Base-by-base conservation (phyloP, 2,329 filamentous ascomycete genomes). In the Cordyceps tenuipes region DNA sequence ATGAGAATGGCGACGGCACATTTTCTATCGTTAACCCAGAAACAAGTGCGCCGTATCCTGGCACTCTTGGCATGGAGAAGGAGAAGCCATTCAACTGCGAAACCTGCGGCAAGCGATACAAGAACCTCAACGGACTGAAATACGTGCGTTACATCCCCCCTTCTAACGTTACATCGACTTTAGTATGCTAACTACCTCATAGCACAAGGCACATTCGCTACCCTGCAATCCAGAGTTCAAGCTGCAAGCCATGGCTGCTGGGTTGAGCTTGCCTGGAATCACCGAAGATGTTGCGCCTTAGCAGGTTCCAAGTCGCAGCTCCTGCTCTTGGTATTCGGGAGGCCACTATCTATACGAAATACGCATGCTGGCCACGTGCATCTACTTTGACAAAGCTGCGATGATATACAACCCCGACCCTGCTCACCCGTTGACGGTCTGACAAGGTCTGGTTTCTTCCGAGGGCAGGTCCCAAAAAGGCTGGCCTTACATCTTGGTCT, bases 21-120 rank as follows among this genome's bases (percentile, higher is more conserved):
- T 97, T 96, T 71, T 97, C 93, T 0, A 99, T 99, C 66, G 93
- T 99, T 56, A 96, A 99, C 68, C 94, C 94, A 0, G 90, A 96
- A 70, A 97, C 94, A 0, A 94, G 90, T 31, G 84, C 91, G 1
- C 94, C 94, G 0, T 99, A 97, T 65, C 94, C 94, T 0, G 94
- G 94, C 36, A 97, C 94, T 1, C 79, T 96, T 41, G 94, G 94
- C n/a, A 99, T 99, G 94, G 94, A 99, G 76, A 99, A 97, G 73
- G 93, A 97, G 78, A 99, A 99, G 78, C 94, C 94, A 3, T 97
- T 97, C 73, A 92, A 92, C 70, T 99, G 94, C 73, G 92, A 97
- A 65, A 88, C 91, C 12, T 99, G 94, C 71, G 92, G 93, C 68
- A 99, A 99, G 79, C 89, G 94, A 57, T 99, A 99, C 78, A 99